Evolutionary conservation across 2,329 filamentous ascomycete species (phyloP), one percentile per base, ranked within the genome.

Genomic region (Chaetomiaceae sp.): DNA sequence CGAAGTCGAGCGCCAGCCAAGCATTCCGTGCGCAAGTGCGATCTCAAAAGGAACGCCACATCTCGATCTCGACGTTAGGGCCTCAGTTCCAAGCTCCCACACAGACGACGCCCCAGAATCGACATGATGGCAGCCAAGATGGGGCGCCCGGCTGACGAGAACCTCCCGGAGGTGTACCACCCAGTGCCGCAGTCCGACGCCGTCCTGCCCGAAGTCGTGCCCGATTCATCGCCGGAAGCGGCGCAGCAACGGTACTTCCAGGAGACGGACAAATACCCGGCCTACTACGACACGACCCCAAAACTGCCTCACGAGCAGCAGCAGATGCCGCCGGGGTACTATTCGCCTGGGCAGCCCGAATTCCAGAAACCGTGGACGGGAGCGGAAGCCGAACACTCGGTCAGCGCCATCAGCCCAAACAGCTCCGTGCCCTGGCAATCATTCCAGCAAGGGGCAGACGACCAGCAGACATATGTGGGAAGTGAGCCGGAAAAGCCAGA

Each of bases 111-210:
- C 8, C 10, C 10, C 30, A 8, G 10, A 7, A 42, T 19, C 9
- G 27, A 44, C 12, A 13, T 25, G 10, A 42, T 20, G 30, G 21
- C 10, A 9, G 14, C 27, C 41, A 50, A 48, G 8, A 58, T 60
- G 52, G 54, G 50, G 17, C 43, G 49, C 17, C 40, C 19, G 40
- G 40, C 54, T 14, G 57, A 58, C 34, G 52, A 63, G 41, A 41
- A 59, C 52, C 58, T 61, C 35, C 62, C 63, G 6, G 60, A 65
- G 56, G 61, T 61, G 6, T 25, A 42, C 12, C 37, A 33, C 17
- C 49, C 17, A 14, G 12, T 14, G 19, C 12, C 43, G 4, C 23
- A 19, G 7, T 9, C n/a, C 2, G 9, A 30, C 2, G 34, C 17
- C 12, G 25, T 42, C 13, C 23, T 47, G 1, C 52, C 58, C 21